Evolutionary conservation across 176 grass and related monocot genomes (phyloP).

Genomic region (Panicum miliaceum): DNA sequence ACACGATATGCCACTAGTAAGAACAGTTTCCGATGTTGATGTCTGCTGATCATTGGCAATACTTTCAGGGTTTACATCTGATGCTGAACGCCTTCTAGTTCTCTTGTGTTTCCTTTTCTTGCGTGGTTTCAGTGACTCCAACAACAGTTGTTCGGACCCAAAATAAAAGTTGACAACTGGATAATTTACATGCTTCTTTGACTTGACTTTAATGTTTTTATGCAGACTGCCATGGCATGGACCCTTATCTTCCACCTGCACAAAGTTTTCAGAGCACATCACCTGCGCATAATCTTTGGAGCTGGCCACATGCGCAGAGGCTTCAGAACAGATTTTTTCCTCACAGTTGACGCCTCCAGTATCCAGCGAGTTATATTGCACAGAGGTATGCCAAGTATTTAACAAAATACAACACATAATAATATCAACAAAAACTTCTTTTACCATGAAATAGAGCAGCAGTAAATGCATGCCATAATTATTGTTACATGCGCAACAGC

Average conservation of each 20-base stretch:
- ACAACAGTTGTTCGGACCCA: constrained; percentile 51
- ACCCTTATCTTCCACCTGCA: constrained; percentile 25
- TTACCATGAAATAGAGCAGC: background rate
- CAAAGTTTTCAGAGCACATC: constrained; percentile 30
- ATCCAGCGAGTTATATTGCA: constrained; percentile 21
- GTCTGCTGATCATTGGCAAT: constrained; percentile 34
- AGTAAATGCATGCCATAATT: constrained; percentile 1
- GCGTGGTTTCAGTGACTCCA: constrained; percentile 50
- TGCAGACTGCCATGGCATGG: background rate
- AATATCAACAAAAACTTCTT: constrained; percentile 20
- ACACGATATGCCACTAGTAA: constrained; percentile 16
- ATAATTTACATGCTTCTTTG: constrained; percentile 49
- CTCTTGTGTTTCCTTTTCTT: constrained; percentile 63
- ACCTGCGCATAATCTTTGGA: background rate
- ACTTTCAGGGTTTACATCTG: constrained; percentile 27
- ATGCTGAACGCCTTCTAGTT: constrained; percentile 37
- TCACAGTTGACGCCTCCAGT: constrained; percentile 22
- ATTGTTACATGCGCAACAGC: background rate
- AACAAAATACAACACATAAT: background rate
- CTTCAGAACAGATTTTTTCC: constrained; percentile 28
- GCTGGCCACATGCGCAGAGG: constrained; percentile 20
- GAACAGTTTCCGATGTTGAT: constrained; percentile 57
- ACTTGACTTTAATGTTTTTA: constrained; percentile 43
- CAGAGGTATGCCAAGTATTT: constrained; percentile 8
- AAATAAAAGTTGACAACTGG: constrained; percentile 50